Conservation (phyloP, 176 grass and related monocot species). For the Eragrostis curvula region DNA sequence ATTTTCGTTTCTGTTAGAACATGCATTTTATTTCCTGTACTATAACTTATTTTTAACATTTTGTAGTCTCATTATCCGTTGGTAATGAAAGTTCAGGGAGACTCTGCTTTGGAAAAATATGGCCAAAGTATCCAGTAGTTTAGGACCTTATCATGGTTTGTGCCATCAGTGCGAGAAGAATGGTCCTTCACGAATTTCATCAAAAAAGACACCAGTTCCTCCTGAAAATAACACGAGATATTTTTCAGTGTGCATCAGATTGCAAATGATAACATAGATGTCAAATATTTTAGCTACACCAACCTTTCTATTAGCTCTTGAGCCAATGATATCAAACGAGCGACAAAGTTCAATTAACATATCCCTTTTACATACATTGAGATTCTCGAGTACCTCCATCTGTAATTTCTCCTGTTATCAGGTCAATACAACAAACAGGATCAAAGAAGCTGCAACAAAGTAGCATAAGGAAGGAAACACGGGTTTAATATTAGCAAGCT, state of each 20-base stretch:
- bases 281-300: conserved; percentile 5
- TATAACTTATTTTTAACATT: not conserved
- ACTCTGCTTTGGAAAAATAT: not conserved
- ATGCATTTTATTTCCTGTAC: not conserved
- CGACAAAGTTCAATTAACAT: conserved; percentile 39
- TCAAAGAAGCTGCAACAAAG: conserved; percentile 1
- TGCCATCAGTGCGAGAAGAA: conserved; percentile 11
- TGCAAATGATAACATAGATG: conserved; percentile 37
- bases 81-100: not conserved
- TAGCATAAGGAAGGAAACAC: not conserved
- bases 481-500: conserved; percentile 3
- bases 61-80: not conserved
- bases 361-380: conserved; percentile 34
- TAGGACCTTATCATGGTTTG: conserved; percentile 48
- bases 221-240: conserved; percentile 27
- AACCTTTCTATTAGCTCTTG: conserved; percentile 51
- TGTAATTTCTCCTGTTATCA: conserved; percentile 40
- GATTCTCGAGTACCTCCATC: conserved; percentile 51
- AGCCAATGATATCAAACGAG: conserved; percentile 49
- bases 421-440: conserved; percentile 10
- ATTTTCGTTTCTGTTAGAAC: not conserved
- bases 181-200: conserved; percentile 50
- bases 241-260: not conserved
- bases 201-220: conserved; percentile 45
- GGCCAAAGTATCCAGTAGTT: conserved; percentile 18